Conservation (phyloP, 2,329 filamentous ascomycete genomes). For the Exutisphaerella laricina region DNA sequence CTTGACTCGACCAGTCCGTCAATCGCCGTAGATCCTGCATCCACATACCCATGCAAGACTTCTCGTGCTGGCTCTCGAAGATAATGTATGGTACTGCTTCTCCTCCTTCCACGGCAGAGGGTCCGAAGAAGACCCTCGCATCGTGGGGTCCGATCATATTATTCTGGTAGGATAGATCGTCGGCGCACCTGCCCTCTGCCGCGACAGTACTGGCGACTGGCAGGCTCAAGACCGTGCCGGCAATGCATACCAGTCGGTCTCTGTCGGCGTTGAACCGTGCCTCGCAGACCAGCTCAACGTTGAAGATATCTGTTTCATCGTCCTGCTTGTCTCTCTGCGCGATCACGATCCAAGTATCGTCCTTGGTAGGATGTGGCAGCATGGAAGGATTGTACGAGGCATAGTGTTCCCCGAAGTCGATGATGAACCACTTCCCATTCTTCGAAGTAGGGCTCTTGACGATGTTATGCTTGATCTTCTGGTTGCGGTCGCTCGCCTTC, state of each 20-base stretch:
- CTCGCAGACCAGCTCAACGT: slow-evolving; percentile 6
- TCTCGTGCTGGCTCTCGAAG: slow-evolving; percentile 50
- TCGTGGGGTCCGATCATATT: slow-evolving; percentile 48
- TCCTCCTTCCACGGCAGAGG: slow-evolving; percentile 24
- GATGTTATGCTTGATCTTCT: neutral
- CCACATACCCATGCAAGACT: slow-evolving; percentile 53
- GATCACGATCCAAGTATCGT: slow-evolving; percentile 11
- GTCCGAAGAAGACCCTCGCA: slow-evolving; percentile 52
- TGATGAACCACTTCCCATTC: neutral
- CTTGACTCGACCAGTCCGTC: slow-evolving; percentile 32
- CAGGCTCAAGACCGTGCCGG: slow-evolving; percentile 4
- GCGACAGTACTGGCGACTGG: slow-evolving; percentile 7
- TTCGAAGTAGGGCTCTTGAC: neutral
- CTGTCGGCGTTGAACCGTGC: neutral
- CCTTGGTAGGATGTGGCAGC: slow-evolving; percentile 10
- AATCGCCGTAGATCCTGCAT: slow-evolving; percentile 49
- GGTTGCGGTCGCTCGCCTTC: neutral
- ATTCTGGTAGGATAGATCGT: slow-evolving; percentile 12
- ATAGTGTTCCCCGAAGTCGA: neutral
- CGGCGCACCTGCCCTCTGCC: slow-evolving; percentile 33
- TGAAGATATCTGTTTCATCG: slow-evolving; percentile 8
- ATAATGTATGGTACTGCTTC: slow-evolving; percentile 41
- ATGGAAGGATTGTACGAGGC: slow-evolving; percentile 8
- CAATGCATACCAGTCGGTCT: slow-evolving; percentile 1
- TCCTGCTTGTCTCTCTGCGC: slow-evolving; percentile 12